Evolutionary conservation across 108 stramenopile species (phyloP), one percentile per base, ranked within the genome.

Genomic region (Fragilaria crotonensis): DNA sequence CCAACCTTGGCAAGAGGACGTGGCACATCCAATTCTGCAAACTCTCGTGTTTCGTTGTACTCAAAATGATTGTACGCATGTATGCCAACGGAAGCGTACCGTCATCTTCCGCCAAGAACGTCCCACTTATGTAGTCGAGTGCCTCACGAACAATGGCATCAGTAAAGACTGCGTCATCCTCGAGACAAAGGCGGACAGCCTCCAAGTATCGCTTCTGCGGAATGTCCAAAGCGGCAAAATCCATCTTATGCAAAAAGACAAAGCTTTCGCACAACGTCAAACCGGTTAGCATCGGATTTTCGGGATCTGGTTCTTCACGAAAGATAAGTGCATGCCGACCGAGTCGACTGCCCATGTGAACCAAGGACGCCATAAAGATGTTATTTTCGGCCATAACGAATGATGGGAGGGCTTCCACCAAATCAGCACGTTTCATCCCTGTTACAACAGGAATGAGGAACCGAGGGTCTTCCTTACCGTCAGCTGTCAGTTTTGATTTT

Each of bases 61-160:
- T 85, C 45, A 90, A 59, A 65, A 94, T 90, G 69, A 84, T 75
- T 18, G 93, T 90, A 22, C 93, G 67, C 93, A 94, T 94, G 75
- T 83, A 94, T 5, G 89, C 89, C 51, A 90, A 70, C 3, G 93
- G 93, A 1, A 94, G 72, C n/a, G 67, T 47, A 46, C 78, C 76
- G 29, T 27, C 25, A n/a, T 60, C 55, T 11, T 70, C 80, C 2
- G 75, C 68, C 60, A 89, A 55, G 54, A 90, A 86, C 36, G 51
- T 66, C 22, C 83, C 89, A 60, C 81, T 87, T 33, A 93, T 85
- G 54, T 87, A 68, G 60, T 89, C 87, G 45, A 90, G 60, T 26
- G 93, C 84, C 20, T 81, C 75, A 73, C 81, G 74, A 23, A 88
- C 66, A 19, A 90, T 79, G 47, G 75, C 72, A 69, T 94, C 88